phyloP scores from a whole-genome alignment of 2,329 filamentous ascomycete genomes.

The Colletotrichum lupini region DNA sequence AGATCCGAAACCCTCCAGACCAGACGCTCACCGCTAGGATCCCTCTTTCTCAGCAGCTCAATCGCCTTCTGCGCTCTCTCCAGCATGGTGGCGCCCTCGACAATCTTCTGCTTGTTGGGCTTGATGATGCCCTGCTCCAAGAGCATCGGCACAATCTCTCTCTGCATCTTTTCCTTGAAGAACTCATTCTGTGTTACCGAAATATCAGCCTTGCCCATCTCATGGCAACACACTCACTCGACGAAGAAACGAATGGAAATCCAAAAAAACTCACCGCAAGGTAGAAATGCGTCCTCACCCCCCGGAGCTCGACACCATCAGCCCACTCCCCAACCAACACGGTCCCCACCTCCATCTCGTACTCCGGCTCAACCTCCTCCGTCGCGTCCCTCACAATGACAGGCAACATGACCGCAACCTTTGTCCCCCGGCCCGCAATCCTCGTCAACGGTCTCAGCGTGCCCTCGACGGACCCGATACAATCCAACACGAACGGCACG shows the following conservation, averaged over 20 bases:
- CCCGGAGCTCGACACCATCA: slow-evolving; percentile 62
- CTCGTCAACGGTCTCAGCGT: slow-evolving; percentile 60
- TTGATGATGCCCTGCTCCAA: slow-evolving; percentile 50
- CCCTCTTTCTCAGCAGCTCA: slow-evolving; percentile 47
- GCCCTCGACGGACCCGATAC: slow-evolving; percentile 61
- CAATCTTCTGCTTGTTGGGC: slow-evolving; percentile 54
- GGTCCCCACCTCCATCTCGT: slow-evolving; percentile 61
- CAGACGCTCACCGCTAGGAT: slow-evolving; percentile 53
- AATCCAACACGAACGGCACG: slow-evolving; percentile 64
- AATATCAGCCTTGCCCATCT: background rate
- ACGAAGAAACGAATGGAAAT: background rate
- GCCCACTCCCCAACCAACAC: slow-evolving; percentile 53
- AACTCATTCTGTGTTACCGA: slow-evolving; percentile 58
- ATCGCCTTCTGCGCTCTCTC: slow-evolving; percentile 54
- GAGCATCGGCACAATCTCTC: slow-evolving; percentile 64
- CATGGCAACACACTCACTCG: background rate
- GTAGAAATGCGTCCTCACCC: slow-evolving; percentile 68
- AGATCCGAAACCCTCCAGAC: slow-evolving; percentile 47
- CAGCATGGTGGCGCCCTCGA: slow-evolving; percentile 52
- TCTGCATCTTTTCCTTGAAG: slow-evolving; percentile 64
- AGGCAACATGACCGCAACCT: slow-evolving; percentile 69
- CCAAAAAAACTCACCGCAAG: slow-evolving; percentile 51
- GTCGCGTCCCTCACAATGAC: slow-evolving; percentile 66
- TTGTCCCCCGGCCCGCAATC: slow-evolving; percentile 60
- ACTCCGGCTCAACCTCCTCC: slow-evolving; percentile 59